Evolutionary conservation across 1,284 basidiomycete genomes (phyloP), one percentile per base, ranked within the genome.

Genomic region (Cerrena zonata): DNA sequence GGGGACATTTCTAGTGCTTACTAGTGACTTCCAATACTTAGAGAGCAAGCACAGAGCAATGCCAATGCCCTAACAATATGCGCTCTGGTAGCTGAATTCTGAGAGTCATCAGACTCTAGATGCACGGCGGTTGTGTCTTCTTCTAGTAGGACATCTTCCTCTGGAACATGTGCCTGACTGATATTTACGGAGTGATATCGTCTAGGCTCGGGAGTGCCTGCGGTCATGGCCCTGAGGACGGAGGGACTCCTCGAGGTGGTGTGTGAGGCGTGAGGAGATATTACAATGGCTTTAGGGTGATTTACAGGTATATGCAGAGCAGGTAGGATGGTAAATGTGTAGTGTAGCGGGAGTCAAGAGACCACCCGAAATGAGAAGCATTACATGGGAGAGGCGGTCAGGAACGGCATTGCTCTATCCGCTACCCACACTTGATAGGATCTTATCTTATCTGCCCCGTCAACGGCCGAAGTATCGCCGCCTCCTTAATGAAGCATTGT

Each of bases 11-110:
- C 34, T 49, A 45, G 15, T 47, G 68, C 80, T 53, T 59, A 87
- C 86, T 87, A 90, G 61, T 89, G 86, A 55, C 80, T 82, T 22
- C 86, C 87, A 39, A 89, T 70, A 56, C 84, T 86, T 58, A 90
- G 65, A 40, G 80, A 82, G 61, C 87, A 89, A 22, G 86, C 85
- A 55, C 85, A 88, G 2, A 88, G 61, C 5, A 90, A 70, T 5
- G 88, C 88, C 22, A 88, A 59, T 1, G 68, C 61, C 40, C 84
- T 73, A 22, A 86, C 69, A 54, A 80, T 65, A 45, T 73, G 72
- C 2, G 75, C 74, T 54, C 74, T 53, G 1, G 56, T 47, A 1
- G 63, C 64, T 5, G 62, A 58, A 1, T 58, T 53, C 4, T 22
- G 50, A 7, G 18, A 36, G 13, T 50, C 43, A 15, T 51, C 50